Conservation (phyloP, 495 filamentous ascomycete species). For the Diplogelasinospora grovesii region DNA sequence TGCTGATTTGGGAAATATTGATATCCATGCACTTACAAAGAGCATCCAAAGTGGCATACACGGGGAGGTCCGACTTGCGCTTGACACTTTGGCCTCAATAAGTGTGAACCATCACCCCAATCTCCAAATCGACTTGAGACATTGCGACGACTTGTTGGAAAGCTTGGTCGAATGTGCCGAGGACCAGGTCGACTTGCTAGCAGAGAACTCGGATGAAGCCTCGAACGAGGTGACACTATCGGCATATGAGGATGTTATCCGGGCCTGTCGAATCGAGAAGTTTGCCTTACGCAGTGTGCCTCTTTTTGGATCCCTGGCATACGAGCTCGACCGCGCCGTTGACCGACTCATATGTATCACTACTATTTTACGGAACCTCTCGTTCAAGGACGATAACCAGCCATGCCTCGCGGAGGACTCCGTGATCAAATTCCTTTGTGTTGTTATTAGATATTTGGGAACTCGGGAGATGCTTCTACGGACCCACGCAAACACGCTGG, state of each 20-base stretch:
- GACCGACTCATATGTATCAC: constrained; percentile 87
- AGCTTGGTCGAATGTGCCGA: constrained; percentile 85
- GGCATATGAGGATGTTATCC: constrained; percentile 81
- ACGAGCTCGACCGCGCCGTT: constrained; percentile 78
- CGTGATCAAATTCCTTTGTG: constrained; percentile 73
- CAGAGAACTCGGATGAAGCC: constrained; percentile 71
- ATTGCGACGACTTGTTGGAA: constrained; percentile 85
- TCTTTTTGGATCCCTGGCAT: constrained; percentile 68
- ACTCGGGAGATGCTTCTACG: constrained; percentile 84
- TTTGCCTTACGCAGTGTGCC: constrained; percentile 61
- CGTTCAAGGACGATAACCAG: constrained; percentile 70
- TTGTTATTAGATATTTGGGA: constrained; percentile 77
- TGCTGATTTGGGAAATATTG: constrained; percentile 77
- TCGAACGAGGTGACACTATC: constrained; percentile 74
- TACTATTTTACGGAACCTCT: constrained; percentile 87
- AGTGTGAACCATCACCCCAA: constrained; percentile 35
- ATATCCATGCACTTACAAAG: constrained; percentile 86
- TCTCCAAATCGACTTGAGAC: constrained; percentile 46
- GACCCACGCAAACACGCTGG: constrained; percentile 71
- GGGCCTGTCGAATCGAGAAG: constrained; percentile 66
- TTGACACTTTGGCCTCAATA: constrained; percentile 76
- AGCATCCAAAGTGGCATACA: constrained; percentile 89
- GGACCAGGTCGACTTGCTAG: constrained; percentile 72
- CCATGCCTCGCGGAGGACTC: constrained; percentile 59
- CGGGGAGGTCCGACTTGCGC: constrained; percentile 76